These are phyloP conservation scores for Anaeramoeba flamelloides DNA, from an alignment of 78 protist species.

Conservation along the genomic window DNA sequence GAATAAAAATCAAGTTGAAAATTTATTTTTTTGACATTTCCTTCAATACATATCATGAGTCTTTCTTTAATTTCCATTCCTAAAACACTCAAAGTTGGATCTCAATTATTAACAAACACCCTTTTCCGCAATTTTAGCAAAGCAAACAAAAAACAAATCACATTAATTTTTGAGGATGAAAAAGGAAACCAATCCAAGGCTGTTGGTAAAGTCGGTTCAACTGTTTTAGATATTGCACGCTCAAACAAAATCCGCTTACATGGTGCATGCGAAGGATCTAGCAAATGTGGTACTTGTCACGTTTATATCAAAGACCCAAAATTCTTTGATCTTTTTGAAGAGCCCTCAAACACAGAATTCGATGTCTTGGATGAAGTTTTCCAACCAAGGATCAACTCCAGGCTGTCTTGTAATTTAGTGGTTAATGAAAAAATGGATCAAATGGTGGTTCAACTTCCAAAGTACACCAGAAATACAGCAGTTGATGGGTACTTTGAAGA, in stretches of 20 bases:
- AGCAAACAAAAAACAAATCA: too few relatives aligned
- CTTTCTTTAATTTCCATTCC: too few relatives aligned
- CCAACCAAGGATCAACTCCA: neutral
- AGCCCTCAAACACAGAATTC: neutral
- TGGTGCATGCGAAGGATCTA: neutral
- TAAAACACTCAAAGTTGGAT: too few relatives aligned
- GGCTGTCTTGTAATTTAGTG: neutral
- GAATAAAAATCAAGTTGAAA: too few relatives aligned
- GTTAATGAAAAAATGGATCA: neutral
- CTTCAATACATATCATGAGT: too few relatives aligned
- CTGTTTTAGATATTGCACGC: neutral
- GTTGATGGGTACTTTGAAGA: neutral
- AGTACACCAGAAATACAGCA: neutral
- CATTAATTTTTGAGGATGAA: too few relatives aligned
- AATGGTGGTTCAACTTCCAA: neutral
- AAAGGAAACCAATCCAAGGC: too few relatives aligned
- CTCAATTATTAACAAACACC: too few relatives aligned
- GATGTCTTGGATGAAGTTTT: neutral
- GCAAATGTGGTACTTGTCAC: neutral
- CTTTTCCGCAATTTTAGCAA: too few relatives aligned
- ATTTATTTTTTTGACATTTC: too few relatives aligned
- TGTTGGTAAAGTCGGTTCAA: too few relatives aligned
- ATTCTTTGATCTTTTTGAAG: neutral
- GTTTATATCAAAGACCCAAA: neutral
- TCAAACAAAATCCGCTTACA: neutral